phyloP scores from a whole-genome alignment of 768 basidiomycete species.

The Clathrus columnatus region DNA sequence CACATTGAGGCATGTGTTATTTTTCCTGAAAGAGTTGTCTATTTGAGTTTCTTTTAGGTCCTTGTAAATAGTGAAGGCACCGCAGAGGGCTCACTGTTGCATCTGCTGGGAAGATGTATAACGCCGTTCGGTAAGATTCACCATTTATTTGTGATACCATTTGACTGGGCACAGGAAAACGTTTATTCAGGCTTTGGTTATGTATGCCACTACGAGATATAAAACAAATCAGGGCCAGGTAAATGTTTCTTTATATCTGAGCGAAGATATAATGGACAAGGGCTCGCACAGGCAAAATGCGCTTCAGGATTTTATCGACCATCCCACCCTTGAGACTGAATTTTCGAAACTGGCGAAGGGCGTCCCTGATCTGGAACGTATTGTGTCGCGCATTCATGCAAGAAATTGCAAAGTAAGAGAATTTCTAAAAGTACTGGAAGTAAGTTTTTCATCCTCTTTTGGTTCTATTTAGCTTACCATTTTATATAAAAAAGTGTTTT shows the following conservation, averaged over 20 bases:
- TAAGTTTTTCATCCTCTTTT: slow-evolving; percentile 25
- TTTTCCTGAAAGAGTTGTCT: slow-evolving; percentile 3
- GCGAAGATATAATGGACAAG: neutral
- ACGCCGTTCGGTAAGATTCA: slow-evolving; percentile 76
- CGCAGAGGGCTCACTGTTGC: slow-evolving; percentile 80
- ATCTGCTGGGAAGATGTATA: slow-evolving; percentile 71
- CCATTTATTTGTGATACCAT: neutral
- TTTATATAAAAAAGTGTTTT: slow-evolving; percentile 48
- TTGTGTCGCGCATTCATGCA: slow-evolving; percentile 92
- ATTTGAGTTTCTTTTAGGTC: slow-evolving; percentile 37
- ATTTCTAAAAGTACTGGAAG: slow-evolving; percentile 75
- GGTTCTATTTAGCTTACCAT: neutral
- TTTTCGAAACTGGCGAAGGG: slow-evolving; percentile 74
- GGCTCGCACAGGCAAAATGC: slow-evolving; percentile 67
- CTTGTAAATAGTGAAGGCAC: slow-evolving; percentile 91
- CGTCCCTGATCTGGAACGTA: slow-evolving; percentile 85
- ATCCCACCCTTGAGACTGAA: slow-evolving; percentile 65
- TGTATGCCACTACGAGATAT: slow-evolving; percentile 83
- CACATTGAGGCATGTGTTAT: slow-evolving; percentile 71
- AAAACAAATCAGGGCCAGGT: slow-evolving; percentile 84
- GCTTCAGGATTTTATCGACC: slow-evolving; percentile 79
- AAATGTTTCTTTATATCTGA: slow-evolving; percentile 16
- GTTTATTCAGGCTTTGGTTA: slow-evolving; percentile 94
- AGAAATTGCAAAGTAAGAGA: slow-evolving; percentile 82
- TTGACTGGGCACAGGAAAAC: slow-evolving; percentile 52